A percentile compares a stretch with the other conserved stretches of the same genome.
Evolutionary conservation across 2,329 filamentous ascomycete species (phyloP).

Genomic region (Sclerotinia trifoliorum): DNA sequence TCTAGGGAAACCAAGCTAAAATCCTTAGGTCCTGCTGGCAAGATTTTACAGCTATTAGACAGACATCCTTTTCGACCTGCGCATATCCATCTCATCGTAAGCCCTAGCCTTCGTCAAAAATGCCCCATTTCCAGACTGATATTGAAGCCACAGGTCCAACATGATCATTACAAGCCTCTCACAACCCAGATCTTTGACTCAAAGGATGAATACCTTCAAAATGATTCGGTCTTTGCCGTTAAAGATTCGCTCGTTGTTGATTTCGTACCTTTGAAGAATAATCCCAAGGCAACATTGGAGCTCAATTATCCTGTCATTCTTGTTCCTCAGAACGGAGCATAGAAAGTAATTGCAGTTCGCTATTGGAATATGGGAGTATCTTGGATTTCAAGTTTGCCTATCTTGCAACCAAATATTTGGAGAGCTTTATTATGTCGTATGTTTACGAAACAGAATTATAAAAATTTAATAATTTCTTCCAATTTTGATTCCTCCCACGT

Average conservation of each 20-base stretch:
- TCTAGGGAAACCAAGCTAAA: constrained; percentile 18
- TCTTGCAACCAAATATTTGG: not conserved
- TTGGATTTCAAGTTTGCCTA: not conserved
- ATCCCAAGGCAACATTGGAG: constrained; percentile 40
- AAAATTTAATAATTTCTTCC: not conserved
- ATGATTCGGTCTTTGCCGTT: constrained; percentile 53
- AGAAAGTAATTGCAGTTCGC: not conserved
- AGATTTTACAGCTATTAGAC: constrained; percentile 56
- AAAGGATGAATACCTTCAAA: constrained; percentile 60
- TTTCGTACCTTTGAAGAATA: constrained; percentile 48
- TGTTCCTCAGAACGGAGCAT: constrained; percentile 21
- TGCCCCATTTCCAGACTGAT: not conserved
- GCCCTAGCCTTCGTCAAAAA: constrained; percentile 27
- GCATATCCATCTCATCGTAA: constrained; percentile 61
- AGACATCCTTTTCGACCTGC: constrained; percentile 61
- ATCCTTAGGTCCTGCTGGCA: constrained; percentile 52
- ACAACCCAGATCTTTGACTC: constrained; percentile 77
- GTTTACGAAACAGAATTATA: not conserved
- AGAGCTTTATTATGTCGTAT: not conserved
- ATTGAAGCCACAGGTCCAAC: constrained; percentile 25
- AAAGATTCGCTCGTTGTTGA: constrained; percentile 53
- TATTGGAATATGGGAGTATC: not conserved
- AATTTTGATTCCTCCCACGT: not conserved
- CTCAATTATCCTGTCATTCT: constrained; percentile 37
- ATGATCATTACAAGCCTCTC: constrained; percentile 58